phyloP scores from a whole-genome alignment of 805 yeast species.

The Yueomyces sinensis region DNA sequence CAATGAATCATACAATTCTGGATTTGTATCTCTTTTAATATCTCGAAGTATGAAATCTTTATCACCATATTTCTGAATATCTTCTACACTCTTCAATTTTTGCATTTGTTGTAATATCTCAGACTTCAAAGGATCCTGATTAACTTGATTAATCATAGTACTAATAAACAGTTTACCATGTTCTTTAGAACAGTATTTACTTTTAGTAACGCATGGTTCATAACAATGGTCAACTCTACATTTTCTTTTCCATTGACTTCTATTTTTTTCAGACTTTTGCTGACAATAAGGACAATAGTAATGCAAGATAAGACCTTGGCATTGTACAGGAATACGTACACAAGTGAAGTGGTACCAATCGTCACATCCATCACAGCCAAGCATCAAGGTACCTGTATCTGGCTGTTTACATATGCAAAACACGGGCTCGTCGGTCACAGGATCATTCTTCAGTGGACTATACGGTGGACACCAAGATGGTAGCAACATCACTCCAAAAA shows the following conservation, averaged over 20 bases:
- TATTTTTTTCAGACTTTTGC: constrained; percentile 10
- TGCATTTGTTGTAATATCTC: constrained; percentile 6
- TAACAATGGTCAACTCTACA: constrained; percentile 52
- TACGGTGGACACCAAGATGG: constrained; percentile 24
- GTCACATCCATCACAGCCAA: constrained; percentile 90
- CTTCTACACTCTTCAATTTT: constrained; percentile 2
- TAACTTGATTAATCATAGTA: constrained; percentile 2
- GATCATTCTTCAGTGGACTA: constrained; percentile 10
- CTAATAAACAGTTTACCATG: constrained; percentile 40
- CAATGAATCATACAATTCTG: constrained; percentile 8
- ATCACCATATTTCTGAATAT: constrained; percentile 12
- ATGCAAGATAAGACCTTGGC: constrained; percentile 42
- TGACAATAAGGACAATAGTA: constrained; percentile 69
- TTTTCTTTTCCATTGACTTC: constrained; percentile 60
- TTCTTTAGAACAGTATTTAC: constrained; percentile 63
- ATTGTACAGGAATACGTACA: constrained; percentile 40
- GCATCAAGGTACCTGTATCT: constrained; percentile 75
- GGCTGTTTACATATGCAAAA: constrained; percentile 70
- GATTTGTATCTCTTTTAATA: constrained; percentile 5
- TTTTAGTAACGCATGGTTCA: constrained; percentile 19
- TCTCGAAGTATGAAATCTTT: constrained; percentile 9
- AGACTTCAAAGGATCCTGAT: not conserved
- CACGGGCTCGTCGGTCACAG: constrained; percentile 38
- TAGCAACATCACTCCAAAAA: no score
- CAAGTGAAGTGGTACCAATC: constrained; percentile 90